These are phyloP conservation scores for Dioscorea dumetorum DNA, from an alignment of 106 monocot species.

Conservation along the genomic window DNA sequence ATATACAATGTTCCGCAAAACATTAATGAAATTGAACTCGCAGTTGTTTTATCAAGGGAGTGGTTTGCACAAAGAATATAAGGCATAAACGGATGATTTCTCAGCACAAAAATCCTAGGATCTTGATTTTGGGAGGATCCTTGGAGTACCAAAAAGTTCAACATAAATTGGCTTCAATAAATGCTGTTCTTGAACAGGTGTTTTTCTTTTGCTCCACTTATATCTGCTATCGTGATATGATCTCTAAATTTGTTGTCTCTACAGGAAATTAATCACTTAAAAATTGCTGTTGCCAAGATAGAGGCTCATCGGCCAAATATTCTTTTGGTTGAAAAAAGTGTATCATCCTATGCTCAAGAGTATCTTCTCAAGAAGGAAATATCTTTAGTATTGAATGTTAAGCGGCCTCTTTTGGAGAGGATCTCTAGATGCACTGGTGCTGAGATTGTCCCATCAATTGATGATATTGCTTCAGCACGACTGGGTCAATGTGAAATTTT, in stretches of 20 bases:
- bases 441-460: slow-evolving; percentile 61
- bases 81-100: slow-evolving; percentile 90
- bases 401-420: slow-evolving; percentile 67
- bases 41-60: slow-evolving; percentile 76
- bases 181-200: slow-evolving; percentile 74
- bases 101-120: slow-evolving; percentile 60
- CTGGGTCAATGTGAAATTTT: slow-evolving; percentile 77
- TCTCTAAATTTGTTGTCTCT: slow-evolving; percentile 3
- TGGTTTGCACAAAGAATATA: slow-evolving; percentile 90
- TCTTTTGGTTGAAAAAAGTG: slow-evolving; percentile 88
- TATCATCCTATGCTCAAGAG: slow-evolving; percentile 75
- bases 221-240: not conserved
- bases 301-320: slow-evolving; percentile 70
- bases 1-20: not conserved
- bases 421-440: slow-evolving; percentile 88
- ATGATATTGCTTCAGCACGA: slow-evolving; percentile 45
- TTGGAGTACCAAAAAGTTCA: slow-evolving; percentile 71
- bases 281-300: slow-evolving; percentile 56
- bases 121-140: slow-evolving; percentile 79
- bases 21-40: slow-evolving; percentile 14
- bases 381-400: slow-evolving; percentile 87
- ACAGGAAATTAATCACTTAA: slow-evolving; percentile 73
- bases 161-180: slow-evolving; percentile 77
- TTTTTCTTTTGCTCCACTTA: not conserved
- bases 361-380: slow-evolving; percentile 82